These are phyloP conservation scores for Astragalus membranaceus DNA, from an alignment of 306 rosid species.

Conservation along the genomic window DNA sequence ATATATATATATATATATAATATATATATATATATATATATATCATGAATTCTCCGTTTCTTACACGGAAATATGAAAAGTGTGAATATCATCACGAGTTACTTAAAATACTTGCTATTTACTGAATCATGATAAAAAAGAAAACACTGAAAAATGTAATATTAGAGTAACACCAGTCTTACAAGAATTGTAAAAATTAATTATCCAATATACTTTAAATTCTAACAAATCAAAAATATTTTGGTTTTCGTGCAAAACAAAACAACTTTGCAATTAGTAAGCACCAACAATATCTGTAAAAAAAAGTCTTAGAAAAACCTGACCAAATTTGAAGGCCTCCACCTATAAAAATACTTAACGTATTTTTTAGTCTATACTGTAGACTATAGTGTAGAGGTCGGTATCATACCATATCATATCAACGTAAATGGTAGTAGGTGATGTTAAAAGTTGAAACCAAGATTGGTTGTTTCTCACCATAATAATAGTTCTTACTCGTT, in stretches of 20 bases:
- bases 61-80: neutral
- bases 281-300: neutral
- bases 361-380: neutral
- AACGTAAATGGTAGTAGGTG: constrained; percentile 12
- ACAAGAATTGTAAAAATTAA: neutral
- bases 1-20: too few species aligned
- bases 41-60: neutral
- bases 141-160: neutral
- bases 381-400: neutral
- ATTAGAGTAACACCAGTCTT: neutral
- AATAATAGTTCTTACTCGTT: neutral
- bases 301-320: constrained; percentile 10
- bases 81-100: neutral
- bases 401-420: constrained; percentile 25
- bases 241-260: constrained; percentile 11
- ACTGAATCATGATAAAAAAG: neutral
- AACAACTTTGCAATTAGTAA: constrained; percentile 8
- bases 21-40: too few species aligned
- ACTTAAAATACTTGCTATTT: neutral
- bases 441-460: constrained; percentile 12
- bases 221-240: neutral
- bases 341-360: constrained; percentile 5
- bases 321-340: constrained; percentile 16
- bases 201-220: neutral
- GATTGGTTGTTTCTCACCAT: too few species aligned